Percentiles rank a stretch among this genome's conserved stretches.
Evolutionary conservation across 1,284 basidiomycete genomes (phyloP).

Genomic region (Paramarasmius palmivorus): DNA sequence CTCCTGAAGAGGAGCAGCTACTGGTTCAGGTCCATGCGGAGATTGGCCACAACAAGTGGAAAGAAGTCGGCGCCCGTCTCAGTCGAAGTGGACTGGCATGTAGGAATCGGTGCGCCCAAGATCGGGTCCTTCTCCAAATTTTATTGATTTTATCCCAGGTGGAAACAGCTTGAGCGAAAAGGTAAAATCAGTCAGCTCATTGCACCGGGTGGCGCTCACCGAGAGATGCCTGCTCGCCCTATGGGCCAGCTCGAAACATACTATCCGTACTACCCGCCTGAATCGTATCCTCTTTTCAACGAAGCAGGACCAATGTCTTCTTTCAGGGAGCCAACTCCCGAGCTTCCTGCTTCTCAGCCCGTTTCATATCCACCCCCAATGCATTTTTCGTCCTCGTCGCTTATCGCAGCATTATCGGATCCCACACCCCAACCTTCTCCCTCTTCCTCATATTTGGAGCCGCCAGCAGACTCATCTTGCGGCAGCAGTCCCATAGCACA

Average conservation of each 20-base stretch:
- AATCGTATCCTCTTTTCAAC: conserved; percentile 35
- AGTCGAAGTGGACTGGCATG: conserved; percentile 71
- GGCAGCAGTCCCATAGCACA: conserved; percentile 17
- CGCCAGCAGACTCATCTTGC: conserved; percentile 15
- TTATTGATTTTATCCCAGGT: conserved; percentile 14
- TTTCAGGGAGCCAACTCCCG: conserved; percentile 34
- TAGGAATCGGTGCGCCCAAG: conserved; percentile 61
- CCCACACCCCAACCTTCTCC: conserved; percentile 21
- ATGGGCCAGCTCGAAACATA: not conserved
- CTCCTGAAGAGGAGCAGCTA: conserved; percentile 59
- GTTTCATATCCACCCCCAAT: conserved; percentile 27
- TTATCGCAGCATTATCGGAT: conserved; percentile 54
- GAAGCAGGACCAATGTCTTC: conserved; percentile 19
- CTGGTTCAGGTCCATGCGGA: conserved; percentile 50
- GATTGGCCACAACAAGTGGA: conserved; percentile 68
- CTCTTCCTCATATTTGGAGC: not conserved
- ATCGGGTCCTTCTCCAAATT: conserved; percentile 11
- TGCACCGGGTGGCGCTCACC: conserved; percentile 37
- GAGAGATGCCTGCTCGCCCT: conserved; percentile 37
- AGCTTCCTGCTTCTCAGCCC: conserved; percentile 19
- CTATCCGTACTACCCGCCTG: conserved; percentile 40
- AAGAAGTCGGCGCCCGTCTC: conserved; percentile 68
- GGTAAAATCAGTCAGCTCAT: conserved; percentile 20
- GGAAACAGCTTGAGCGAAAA: conserved; percentile 15
- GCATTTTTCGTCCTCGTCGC: conserved; percentile 55